phyloP scores from a whole-genome alignment of 345 rosid species.

The Cardamine occulta region DNA sequence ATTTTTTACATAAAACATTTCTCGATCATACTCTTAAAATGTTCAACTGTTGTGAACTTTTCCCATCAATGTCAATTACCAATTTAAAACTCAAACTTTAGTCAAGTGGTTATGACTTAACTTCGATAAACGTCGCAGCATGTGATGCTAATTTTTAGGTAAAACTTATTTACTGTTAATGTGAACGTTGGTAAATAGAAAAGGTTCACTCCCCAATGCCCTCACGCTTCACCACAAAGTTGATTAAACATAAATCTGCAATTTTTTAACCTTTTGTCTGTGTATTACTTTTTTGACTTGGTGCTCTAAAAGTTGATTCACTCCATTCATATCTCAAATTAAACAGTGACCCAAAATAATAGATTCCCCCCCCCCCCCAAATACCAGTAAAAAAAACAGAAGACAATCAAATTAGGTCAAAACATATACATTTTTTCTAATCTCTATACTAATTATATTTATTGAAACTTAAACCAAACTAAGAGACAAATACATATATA shows the following conservation, averaged over 20 bases:
- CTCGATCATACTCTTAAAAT: not conserved
- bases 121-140: constrained; percentile 10
- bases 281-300: constrained; percentile 40
- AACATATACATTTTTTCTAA: constrained; percentile 41
- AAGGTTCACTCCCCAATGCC: constrained; percentile 41
- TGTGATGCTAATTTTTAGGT: constrained; percentile 19
- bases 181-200: constrained; percentile 34
- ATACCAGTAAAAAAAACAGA: constrained; percentile 14
- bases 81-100: not conserved
- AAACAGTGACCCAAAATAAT: constrained; percentile 9
- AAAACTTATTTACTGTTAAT: constrained; percentile 23
- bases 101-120: constrained; percentile 9
- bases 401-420: constrained; percentile 27
- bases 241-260: constrained; percentile 6
- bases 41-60: not conserved
- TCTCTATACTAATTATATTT: constrained; percentile 35
- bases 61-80: not conserved
- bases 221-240: constrained; percentile 44
- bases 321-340: constrained; percentile 21
- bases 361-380: constrained; percentile 13
- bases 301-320: constrained; percentile 19
- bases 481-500: constrained; percentile 32
- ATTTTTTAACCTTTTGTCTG: constrained; percentile 27
- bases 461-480: constrained; percentile 34
- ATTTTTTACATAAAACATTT: not conserved